phyloP scores from a whole-genome alignment of 441 rosid genomes.

The Euphorbia schlechtendalii region DNA sequence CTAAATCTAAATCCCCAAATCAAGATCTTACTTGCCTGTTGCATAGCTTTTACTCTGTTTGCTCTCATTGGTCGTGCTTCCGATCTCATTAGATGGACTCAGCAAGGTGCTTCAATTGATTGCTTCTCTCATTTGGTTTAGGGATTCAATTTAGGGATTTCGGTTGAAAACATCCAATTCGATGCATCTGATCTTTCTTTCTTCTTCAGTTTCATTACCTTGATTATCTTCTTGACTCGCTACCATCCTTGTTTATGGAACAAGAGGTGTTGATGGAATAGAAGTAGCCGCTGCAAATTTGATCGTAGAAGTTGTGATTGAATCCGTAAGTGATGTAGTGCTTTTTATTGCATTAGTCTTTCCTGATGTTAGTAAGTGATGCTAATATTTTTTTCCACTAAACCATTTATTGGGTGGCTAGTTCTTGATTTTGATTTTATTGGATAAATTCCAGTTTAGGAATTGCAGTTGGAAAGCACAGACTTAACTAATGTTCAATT shows the following conservation, averaged over 20 bases:
- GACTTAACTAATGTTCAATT: background rate
- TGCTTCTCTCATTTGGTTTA: constrained; percentile 21
- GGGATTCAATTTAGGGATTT: background rate
- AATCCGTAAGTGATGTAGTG: no score
- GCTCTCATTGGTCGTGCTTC: constrained; percentile 45
- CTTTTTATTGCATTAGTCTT: no score
- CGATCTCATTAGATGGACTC: constrained; percentile 37
- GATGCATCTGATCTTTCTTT: no score
- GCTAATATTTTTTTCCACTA: no score
- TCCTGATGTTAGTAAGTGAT: background rate
- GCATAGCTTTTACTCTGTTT: constrained; percentile 44
- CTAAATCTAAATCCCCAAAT: no score
- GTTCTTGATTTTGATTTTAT: background rate
- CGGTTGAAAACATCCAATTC: no score
- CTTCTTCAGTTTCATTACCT: no score
- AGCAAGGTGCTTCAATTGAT: constrained; percentile 28
- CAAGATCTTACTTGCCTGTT: constrained; percentile 52
- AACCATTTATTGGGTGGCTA: background rate
- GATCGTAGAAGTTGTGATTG: no score
- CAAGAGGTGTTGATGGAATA: no score
- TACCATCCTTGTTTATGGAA: no score
- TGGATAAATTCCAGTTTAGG: background rate
- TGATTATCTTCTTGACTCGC: no score
- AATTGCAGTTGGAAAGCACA: background rate
- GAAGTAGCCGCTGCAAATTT: background rate